Evolutionary conservation across 1,284 basidiomycete genomes (phyloP).

Genomic region (Moniliophthora roreri): DNA sequence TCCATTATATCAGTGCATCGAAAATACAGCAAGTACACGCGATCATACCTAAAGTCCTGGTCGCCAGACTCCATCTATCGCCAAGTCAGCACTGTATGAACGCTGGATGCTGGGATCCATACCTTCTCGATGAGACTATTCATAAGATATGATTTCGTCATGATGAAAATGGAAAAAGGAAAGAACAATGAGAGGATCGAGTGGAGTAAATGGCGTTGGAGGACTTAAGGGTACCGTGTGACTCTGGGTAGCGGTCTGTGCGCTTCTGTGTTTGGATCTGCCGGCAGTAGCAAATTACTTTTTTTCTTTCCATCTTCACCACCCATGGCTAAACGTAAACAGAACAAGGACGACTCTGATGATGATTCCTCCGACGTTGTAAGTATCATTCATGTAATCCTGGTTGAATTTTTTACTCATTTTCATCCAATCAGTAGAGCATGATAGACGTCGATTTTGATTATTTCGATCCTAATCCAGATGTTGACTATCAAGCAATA

Average conservation of each 20-base stretch:
- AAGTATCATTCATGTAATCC: too few species aligned
- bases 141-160: constrained; percentile 83
- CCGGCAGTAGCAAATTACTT: constrained; percentile 17
- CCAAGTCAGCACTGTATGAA: neutral
- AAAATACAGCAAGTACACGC: constrained; percentile 24
- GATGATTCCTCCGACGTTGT: constrained; percentile 30
- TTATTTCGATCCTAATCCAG: constrained; percentile 84
- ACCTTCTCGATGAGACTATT: constrained; percentile 81
- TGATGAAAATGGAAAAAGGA: constrained; percentile 25
- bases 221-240: too few species aligned
- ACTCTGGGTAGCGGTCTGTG: neutral
- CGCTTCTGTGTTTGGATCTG: neutral
- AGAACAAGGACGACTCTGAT: constrained; percentile 24
- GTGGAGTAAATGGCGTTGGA: too few species aligned
- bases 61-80: constrained; percentile 79
- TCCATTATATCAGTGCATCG: constrained; percentile 5
- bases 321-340: constrained; percentile 34
- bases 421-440: constrained; percentile 29
- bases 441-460: constrained; percentile 85
- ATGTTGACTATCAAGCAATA: constrained; percentile 83
- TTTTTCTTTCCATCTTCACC: constrained; percentile 15
- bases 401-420: neutral
- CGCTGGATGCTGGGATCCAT: neutral
- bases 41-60: constrained; percentile 74
- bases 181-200: neutral